A percentile compares a stretch with the other conserved stretches of the same genome.
phyloP scores from a whole-genome alignment of 2,329 filamentous ascomycete genomes.

The Pseudocercospora fijiensis region DNA sequence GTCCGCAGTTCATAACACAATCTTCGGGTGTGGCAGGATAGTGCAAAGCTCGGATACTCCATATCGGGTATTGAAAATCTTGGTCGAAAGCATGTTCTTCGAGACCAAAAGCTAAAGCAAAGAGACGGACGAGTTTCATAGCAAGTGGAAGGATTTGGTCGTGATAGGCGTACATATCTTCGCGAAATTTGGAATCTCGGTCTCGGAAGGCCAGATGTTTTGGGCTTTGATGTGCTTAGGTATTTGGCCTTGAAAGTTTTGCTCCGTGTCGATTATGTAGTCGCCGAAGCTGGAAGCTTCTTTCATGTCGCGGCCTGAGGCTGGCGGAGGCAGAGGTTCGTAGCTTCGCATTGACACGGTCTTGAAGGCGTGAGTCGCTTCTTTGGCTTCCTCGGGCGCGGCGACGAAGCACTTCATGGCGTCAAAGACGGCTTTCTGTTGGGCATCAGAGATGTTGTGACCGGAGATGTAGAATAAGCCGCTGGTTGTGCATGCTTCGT shows the following conservation, averaged over 20 bases:
- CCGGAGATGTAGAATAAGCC: constrained; percentile 20
- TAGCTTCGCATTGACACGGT: constrained; percentile 40
- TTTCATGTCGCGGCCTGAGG: constrained; percentile 35
- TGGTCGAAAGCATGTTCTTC: constrained; percentile 37
- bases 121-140: constrained; percentile 37
- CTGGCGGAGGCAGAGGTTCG: constrained; percentile 39
- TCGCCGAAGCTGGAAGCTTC: constrained; percentile 45
- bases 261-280: constrained; percentile 41
- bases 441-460: constrained; percentile 30
- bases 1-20: constrained; percentile 30
- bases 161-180: constrained; percentile 41
- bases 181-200: constrained; percentile 26
- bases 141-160: constrained; percentile 34
- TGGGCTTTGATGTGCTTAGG: constrained; percentile 24
- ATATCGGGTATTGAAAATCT: constrained; percentile 43
- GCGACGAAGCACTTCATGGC: constrained; percentile 37
- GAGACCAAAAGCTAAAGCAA: constrained; percentile 39
- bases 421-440: constrained; percentile 35
- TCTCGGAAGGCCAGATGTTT: constrained; percentile 39
- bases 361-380: constrained; percentile 40
- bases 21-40: constrained; percentile 41
- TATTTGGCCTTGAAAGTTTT: constrained; percentile 27
- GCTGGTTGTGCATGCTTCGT: constrained; percentile 36
- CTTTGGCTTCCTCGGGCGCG: constrained; percentile 37
- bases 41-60: constrained; percentile 44